Base-by-base conservation (phyloP, 176 grass and related monocot genomes). In the Bromus sterilis region DNA sequence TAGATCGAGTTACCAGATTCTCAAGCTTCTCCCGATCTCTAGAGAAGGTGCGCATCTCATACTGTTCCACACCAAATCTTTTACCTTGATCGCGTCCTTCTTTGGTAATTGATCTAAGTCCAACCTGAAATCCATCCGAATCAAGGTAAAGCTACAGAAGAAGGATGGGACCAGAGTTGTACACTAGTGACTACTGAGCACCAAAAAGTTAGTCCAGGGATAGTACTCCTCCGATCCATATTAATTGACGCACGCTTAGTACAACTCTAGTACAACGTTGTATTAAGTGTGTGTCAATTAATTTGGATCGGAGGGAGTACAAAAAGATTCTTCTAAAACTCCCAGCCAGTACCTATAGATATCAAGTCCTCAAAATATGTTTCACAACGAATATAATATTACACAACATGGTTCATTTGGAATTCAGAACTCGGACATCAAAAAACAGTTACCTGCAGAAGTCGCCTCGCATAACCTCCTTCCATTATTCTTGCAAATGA, bases 401-500 rank as follows among this genome's bases (percentile, higher is more conserved):
- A 82, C 51, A 74, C 77, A 63, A 33, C 1, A 28, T 15, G 75
- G 11, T 44, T 66, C 62, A 11, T 21, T 9, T 20, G 21, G 21
- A 36, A 37, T 60, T 18, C 33, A 44, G 8, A 65, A 77, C 11
- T 43, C 56, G 30, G n/a, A 26, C n/a, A 69, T 5, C 23, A 0
- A 53, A 71, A 35, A 36, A 37, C 31, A 71, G 18, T 78, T 85
- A 98, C 96, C 82, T 98, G 93, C 30, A 98, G 66, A 75, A 98
- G 96, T 51, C 96, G 87, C 61, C 96, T 95, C 7, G 90, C 96
- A 91, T 95, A 86, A 72, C 96, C 93, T 81, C 96, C 96, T 84
- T 98, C 96, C 96, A 98, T 98, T 72, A 98, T 98, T 87, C 96
- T 89, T 26, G 96, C 96, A 86, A 98, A 98, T 26, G 96, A 95